Base-by-base conservation (phyloP, 2,329 filamentous ascomycete species). In the Ceratocystis cubensis region DNA sequence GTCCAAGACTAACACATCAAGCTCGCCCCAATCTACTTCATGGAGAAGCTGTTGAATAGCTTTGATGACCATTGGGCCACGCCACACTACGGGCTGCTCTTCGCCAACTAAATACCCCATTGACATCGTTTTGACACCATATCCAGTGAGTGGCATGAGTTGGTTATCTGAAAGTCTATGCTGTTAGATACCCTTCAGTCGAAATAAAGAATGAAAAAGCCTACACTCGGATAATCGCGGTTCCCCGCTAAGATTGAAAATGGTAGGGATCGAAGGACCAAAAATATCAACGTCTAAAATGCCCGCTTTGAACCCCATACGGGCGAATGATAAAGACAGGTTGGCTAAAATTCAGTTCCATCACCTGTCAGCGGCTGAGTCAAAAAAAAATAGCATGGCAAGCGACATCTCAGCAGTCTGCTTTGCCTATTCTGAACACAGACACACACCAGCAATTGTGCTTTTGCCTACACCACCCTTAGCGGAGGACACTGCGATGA, bases 391-490 rank as follows among this genome's bases (percentile, higher is more conserved):
- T 3, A 13, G 13, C 48, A 28, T 28, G 8, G 3, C 20, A 25
- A 53, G 22, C 48, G 15, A 25, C 20, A 10, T 53, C 8, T 15
- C 20, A 25, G 15, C 5, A 30, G 2, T 17, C 66, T 41, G 37
- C 37, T 15, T 41, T 41, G 37, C 3, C 37, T 41, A 15, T 41
- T 41, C 37, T 13, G 37, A 41, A 41, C 37, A 41, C 37, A 41
- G 3, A 10, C 45, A 75, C 76, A 64, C 72, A 89, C 89, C 88
- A 68, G 93, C 87, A 57, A 97, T 86, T 6, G 94, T 99, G 71
- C 91, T 96, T 75, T 99, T 99, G 1, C 94, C 94, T 0, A 99
- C 94, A n/a, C 94, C 94, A 1, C 94, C 94, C 74, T 99, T 99
- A 15, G 94, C 94, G 1, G 92, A 97, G 3, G 91, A 96, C 15